Conservation (phyloP, 768 basidiomycete species). For the Lactifluus volemus region DNA sequence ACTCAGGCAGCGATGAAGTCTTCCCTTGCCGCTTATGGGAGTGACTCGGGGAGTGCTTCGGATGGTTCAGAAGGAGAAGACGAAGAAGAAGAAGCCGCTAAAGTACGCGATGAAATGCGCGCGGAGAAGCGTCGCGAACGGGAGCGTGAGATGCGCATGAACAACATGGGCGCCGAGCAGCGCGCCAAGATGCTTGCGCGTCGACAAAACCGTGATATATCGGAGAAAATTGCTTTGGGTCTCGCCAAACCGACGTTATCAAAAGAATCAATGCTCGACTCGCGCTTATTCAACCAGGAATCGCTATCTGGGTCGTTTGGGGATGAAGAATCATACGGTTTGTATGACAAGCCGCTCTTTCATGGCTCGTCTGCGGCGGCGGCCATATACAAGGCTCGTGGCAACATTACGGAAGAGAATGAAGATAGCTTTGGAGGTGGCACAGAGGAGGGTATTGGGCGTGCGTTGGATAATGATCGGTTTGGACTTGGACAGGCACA, state of each 20-base stretch:
- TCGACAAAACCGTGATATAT: slow-evolving; percentile 97
- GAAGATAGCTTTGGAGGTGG: slow-evolving; percentile 93
- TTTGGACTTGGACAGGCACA: slow-evolving; percentile 81
- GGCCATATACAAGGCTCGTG: slow-evolving; percentile 98
- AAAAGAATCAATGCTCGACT: slow-evolving; percentile 97
- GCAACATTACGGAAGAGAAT: slow-evolving; percentile 74
- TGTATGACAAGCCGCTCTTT: slow-evolving; percentile 94
- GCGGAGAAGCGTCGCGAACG: slow-evolving; percentile 88
- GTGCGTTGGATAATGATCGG: slow-evolving; percentile 87
- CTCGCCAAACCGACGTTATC: slow-evolving; percentile 93
- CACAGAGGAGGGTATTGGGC: slow-evolving; percentile 89
- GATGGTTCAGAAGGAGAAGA: slow-evolving; percentile 39
- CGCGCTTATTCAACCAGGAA: slow-evolving; percentile 95
- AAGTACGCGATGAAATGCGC: slow-evolving; percentile 85
- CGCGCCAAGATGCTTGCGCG: slow-evolving; percentile 92
- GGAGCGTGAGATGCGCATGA: slow-evolving; percentile 97
- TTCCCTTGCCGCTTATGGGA: slow-evolving; percentile 78
- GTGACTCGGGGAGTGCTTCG: slow-evolving; percentile 58
- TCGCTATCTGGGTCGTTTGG: slow-evolving; percentile 73
- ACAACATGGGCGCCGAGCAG: slow-evolving; percentile 96
- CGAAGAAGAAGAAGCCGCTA: slow-evolving; percentile 67
- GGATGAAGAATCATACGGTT: slow-evolving; percentile 86
- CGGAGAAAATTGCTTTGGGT: slow-evolving; percentile 96
- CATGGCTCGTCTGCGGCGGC: slow-evolving; percentile 93
- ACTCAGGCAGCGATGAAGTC: slow-evolving; percentile 65